phyloP scores from a whole-genome alignment of 2,329 filamentous ascomycete species.

The Cordyceps cateniannulata region DNA sequence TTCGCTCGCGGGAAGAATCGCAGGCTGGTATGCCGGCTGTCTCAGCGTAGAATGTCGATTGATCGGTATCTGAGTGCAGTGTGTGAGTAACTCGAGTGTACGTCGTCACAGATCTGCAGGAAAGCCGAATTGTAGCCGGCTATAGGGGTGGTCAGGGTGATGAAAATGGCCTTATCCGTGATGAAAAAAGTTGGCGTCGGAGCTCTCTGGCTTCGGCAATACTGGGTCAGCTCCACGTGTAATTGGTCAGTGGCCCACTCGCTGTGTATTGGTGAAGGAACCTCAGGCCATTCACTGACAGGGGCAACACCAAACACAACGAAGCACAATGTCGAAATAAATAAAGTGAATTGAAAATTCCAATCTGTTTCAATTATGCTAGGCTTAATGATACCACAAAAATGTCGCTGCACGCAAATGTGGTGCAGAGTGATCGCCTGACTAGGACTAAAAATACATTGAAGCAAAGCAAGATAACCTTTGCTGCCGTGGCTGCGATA shows the following conservation, averaged over 20 bases:
- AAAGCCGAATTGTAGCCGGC: background rate
- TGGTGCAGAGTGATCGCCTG: constrained; percentile 1
- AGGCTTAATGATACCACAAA: background rate
- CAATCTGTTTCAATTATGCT: background rate
- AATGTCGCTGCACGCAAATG: background rate
- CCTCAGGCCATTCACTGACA: background rate
- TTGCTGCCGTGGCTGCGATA: background rate
- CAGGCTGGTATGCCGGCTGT: background rate
- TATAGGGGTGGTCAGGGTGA: background rate
- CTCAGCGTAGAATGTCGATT: background rate
- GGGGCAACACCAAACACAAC: background rate
- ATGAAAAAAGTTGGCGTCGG: constrained; percentile 11
- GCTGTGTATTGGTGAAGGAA: background rate
- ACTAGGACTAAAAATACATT: constrained; percentile 7
- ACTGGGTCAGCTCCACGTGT: background rate
- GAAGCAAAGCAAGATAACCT: background rate
- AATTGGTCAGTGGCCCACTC: constrained; percentile 9
- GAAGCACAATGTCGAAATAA: background rate
- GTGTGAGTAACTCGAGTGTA: background rate
- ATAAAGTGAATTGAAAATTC: background rate
- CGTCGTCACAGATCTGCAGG: background rate
- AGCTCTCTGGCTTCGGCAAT: constrained; percentile 11
- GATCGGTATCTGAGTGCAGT: background rate
- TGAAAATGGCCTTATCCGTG: background rate
- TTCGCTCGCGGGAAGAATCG: background rate